These are phyloP conservation scores for Lactarius vividus DNA, from an alignment of 768 basidiomycete species.

Conservation along the genomic window DNA sequence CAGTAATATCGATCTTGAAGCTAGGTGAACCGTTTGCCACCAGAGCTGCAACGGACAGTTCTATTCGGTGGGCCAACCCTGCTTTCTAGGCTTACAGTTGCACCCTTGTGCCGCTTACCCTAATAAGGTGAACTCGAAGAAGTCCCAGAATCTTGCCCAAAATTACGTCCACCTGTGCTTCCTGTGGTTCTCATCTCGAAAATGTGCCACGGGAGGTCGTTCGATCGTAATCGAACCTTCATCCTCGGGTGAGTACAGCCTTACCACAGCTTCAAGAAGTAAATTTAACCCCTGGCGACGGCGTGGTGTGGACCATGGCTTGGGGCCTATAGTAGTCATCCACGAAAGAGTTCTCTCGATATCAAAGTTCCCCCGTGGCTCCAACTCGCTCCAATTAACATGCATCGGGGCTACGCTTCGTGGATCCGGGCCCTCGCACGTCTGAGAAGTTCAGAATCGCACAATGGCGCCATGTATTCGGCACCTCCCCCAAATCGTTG, in stretches of 20 bases:
- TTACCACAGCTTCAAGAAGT: neutral
- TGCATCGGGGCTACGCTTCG: neutral
- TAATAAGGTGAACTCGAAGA: neutral
- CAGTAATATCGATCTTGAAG: too few species aligned
- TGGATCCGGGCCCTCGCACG: neutral
- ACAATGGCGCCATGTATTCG: slow-evolving; percentile 5
- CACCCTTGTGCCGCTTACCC: neutral
- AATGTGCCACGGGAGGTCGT: neutral
- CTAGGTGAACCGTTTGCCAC: too few species aligned
- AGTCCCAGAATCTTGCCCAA: neutral
- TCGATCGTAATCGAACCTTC: neutral
- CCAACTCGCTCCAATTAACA: neutral
- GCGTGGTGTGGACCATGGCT: neutral
- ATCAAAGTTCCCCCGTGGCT: neutral
- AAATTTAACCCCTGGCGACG: neutral
- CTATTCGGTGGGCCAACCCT: neutral
- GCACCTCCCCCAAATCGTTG: neutral
- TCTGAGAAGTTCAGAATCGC: neutral
- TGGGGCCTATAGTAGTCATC: neutral
- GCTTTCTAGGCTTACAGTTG: neutral
- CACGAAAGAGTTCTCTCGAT: neutral
- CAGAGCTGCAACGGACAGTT: neutral
- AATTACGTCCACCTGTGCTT: neutral
- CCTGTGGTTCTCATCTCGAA: neutral
- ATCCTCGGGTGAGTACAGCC: neutral